Evolutionary conservation across 495 filamentous ascomycete species (phyloP).

Genomic region (Penicillium manginii): DNA sequence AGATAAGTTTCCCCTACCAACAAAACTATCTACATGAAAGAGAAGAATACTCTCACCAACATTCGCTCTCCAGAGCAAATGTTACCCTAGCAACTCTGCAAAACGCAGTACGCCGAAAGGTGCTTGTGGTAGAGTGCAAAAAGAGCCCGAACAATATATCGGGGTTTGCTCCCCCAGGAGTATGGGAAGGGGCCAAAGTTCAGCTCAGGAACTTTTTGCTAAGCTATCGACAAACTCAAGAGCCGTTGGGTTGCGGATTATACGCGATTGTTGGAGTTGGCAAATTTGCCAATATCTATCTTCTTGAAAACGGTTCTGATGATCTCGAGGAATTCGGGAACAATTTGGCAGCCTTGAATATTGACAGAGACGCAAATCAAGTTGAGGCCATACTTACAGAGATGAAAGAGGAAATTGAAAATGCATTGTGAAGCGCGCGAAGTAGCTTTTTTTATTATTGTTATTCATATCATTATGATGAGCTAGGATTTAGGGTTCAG

Average conservation of each 20-base stretch:
- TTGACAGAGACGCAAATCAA: conserved; percentile 3
- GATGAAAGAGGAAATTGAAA: background rate
- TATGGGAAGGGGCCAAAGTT: conserved; percentile 4
- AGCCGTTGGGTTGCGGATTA: background rate
- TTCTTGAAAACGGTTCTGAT: background rate
- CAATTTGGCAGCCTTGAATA: conserved; percentile 1
- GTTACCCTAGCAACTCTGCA: conserved; percentile 3
- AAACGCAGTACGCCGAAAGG: conserved; percentile 1
- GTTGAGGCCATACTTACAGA: background rate
- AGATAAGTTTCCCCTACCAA: conserved; percentile 3
- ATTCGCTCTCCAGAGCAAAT: conserved; percentile 1
- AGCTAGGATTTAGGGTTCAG: background rate
- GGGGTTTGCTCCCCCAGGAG: background rate
- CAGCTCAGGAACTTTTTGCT: conserved; percentile 2
- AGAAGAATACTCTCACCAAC: background rate
- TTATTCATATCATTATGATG: conserved; percentile 2
- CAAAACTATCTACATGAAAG: conserved; percentile 2
- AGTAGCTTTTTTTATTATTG: conserved; percentile 2
- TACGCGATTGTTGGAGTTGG: conserved; percentile 1
- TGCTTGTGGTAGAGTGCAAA: conserved; percentile 3
- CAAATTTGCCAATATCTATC: background rate
- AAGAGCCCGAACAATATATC: background rate
- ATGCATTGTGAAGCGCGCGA: conserved; percentile 1
- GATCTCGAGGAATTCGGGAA: background rate
- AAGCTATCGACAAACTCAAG: background rate